These are phyloP conservation scores for Paragyromitra xinjiangensis DNA, from an alignment of 495 filamentous ascomycete species.

Conservation along the genomic window DNA sequence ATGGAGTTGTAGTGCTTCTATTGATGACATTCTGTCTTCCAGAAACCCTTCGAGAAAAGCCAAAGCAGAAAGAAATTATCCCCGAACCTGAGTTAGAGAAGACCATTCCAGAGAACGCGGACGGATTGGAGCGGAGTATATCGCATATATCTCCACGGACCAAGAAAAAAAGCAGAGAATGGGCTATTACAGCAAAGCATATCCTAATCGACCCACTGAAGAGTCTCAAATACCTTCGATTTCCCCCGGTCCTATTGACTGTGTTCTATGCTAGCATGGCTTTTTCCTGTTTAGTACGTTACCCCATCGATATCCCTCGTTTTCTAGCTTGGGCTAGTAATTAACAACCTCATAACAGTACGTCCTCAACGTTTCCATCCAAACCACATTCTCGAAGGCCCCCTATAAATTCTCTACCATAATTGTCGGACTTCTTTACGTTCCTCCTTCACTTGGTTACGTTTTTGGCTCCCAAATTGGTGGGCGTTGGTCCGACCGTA, in stretches of 20 bases:
- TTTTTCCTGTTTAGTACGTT: slow-evolving; percentile 71
- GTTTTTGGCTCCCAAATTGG: slow-evolving; percentile 75
- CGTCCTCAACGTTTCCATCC: slow-evolving; percentile 85
- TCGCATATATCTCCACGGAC: slow-evolving; percentile 25
- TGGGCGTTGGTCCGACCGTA: slow-evolving; percentile 85
- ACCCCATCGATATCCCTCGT: background rate
- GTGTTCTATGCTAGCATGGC: slow-evolving; percentile 85
- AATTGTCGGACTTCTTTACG: slow-evolving; percentile 82
- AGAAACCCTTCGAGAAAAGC: slow-evolving; percentile 67
- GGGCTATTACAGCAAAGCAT: slow-evolving; percentile 67
- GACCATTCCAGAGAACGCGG: background rate
- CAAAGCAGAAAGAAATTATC: slow-evolving; percentile 21
- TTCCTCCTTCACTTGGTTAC: slow-evolving; percentile 83
- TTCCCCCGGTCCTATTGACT: slow-evolving; percentile 78
- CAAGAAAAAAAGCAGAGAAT: slow-evolving; percentile 63
- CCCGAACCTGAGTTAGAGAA: slow-evolving; percentile 5
- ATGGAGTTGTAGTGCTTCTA: slow-evolving; percentile 71
- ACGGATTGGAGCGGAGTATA: slow-evolving; percentile 32
- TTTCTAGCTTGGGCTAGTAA: background rate
- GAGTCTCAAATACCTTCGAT: slow-evolving; percentile 80
- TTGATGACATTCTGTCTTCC: slow-evolving; percentile 75
- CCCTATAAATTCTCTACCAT: slow-evolving; percentile 81
- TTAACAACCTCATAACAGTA: slow-evolving; percentile 60
- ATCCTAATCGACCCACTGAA: slow-evolving; percentile 81
- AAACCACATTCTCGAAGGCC: slow-evolving; percentile 73